Conservation (phyloP, 768 basidiomycete species). For the Tephrocybe sp. region DNA sequence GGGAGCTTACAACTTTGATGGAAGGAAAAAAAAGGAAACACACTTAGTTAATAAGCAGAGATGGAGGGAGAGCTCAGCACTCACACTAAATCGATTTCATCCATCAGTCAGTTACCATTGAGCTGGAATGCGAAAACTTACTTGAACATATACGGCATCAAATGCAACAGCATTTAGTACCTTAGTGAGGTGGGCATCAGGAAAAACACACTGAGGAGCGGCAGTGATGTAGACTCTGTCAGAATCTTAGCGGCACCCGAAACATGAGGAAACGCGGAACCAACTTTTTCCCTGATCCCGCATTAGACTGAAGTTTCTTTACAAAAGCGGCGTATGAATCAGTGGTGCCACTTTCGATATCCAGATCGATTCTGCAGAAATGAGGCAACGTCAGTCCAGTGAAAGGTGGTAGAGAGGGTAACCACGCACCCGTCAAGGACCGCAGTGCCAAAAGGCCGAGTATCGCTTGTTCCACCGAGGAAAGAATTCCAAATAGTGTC, state of each 20-base stretch:
- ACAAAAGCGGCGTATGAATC: conserved; percentile 46
- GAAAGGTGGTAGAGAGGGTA: not conserved
- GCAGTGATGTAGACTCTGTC: conserved; percentile 52
- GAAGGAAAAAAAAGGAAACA: no score
- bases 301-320: conserved; percentile 38
- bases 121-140: conserved; percentile 29
- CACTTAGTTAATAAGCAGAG: no score
- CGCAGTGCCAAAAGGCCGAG: conserved; percentile 60
- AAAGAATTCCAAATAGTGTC: conserved; percentile 67
- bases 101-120: no score
- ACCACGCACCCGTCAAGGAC: conserved; percentile 56
- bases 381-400: not conserved
- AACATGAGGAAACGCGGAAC: conserved; percentile 4
- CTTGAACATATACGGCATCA: conserved; percentile 66
- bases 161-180: conserved; percentile 55
- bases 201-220: conserved; percentile 57
- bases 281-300: conserved; percentile 46
- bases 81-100: no score
- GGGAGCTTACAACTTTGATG: no score
- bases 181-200: conserved; percentile 51
- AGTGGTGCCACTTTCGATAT: conserved; percentile 57
- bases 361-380: conserved; percentile 46
- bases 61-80: no score
- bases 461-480: conserved; percentile 55
- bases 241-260: not conserved